Base-by-base conservation (phyloP, 2,329 filamentous ascomycete species). In the Cercospora brassicicola region DNA sequence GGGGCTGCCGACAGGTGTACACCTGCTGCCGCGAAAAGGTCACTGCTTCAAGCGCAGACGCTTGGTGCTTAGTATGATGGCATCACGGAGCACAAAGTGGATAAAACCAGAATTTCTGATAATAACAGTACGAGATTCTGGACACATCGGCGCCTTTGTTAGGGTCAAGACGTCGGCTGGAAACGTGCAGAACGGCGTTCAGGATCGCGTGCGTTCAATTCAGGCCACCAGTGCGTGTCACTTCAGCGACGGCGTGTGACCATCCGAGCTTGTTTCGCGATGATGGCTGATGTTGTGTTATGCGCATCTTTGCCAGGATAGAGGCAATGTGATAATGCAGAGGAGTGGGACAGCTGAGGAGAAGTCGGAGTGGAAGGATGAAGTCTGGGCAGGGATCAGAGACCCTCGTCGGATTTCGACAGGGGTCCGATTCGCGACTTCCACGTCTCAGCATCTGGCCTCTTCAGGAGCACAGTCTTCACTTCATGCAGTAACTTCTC, bases 381-480 rank as follows among this genome's bases (percentile, higher is more conserved):
- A 55, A 55, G 48, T 55, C 48, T 28, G 23, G 48, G 48, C 23
- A 55, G 48, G 23, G 20, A 55, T 55, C 23, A 23, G 48, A 26
- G 26, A 23, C 48, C 48, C 26, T 26, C 11, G 23, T 51, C 45
- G 18, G 45, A 57, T 31, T 57, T 33, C 13, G n/a, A 57, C 53
- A 57, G 53, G 53, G 53, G 23, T 57, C 53, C 45, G 45, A 57
- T 30, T 33, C 53, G 53, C 53, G 53, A 57, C 53, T 57, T 30
- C 26, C 53, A n/a, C 26, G 53, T 57, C 30, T 30, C 53, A 30
- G 30, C 30, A 11, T 57, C 53, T 57, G 26, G 53, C 26, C 53
- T 30, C 26, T 33, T 57, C 53, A 57, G 53, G 53, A 57, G 53
- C 53, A 57, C 53, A 57, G 53, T 2, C 53, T 57, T 57, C 30